Base-by-base conservation (phyloP, 768 basidiomycete genomes). In the Hygrophorus pudorinus region DNA sequence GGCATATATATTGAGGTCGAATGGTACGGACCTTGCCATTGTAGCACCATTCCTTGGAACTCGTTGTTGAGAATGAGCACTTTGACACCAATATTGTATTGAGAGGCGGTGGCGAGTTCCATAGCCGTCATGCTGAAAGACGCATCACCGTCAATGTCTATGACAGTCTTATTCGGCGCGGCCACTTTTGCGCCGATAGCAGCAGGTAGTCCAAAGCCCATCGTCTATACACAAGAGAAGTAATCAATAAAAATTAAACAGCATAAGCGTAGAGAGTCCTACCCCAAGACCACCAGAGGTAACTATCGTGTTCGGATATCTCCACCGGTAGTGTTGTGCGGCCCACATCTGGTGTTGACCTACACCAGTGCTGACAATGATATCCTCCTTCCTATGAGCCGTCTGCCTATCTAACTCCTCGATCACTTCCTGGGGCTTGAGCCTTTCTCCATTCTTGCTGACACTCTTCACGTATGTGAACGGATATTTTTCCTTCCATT, bases 261-360 rank as follows among this genome's bases (percentile, higher is more conserved):
- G 34, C 14, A 18, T 32, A 35, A 52, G 42, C 41, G 39, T 30
- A 37, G 34, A 46, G n/a, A 20, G 2, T 76, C 86, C 52, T 64
- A 91, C 89, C 4, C 94, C 94, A 14, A 97, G 76, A 51, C 94
- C 94, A 51, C 94, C 94, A 28, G 88, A 92, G 11, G 92, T 90
- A 43, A 94, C 80, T 83, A 97, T 75, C 37, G 87, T 74, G 33
- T 81, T 73, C 0, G 96, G 96, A 39, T 83, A 66, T 48, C 67
- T 85, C 93, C 93, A 99, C 47, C 93, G 73, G 65, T 78, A 98
- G 60, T 83, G 73, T 62, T 99, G 96, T 33, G 88, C 89, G 1
- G 94, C 94, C 92, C 91, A 98, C 96, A 98, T 98, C 65, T 99
- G 94, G 66, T 98, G 96, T 61, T 99, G 96, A 6, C 96, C 96